phyloP scores from a whole-genome alignment of 352 stramenopile genomes.

The Halophytophthora batemanensis region DNA sequence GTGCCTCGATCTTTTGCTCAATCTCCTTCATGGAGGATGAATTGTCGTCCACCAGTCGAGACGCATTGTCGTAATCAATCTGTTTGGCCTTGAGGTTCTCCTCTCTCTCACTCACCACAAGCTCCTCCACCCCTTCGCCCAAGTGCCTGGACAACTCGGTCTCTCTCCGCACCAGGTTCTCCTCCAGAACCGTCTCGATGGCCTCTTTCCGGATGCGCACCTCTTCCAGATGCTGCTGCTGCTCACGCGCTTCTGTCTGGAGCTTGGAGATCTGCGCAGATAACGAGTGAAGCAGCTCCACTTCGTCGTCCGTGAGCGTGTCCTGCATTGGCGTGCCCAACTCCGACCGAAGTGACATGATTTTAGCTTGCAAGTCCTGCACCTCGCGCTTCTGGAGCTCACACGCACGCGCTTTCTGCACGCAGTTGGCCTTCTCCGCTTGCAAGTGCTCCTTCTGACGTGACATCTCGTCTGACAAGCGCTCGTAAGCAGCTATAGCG shows the following conservation, averaged over 20 bases:
- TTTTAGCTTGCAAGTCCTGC: slow-evolving; percentile 50
- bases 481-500: slow-evolving; percentile 64
- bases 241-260: slow-evolving; percentile 84
- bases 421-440: slow-evolving; percentile 46
- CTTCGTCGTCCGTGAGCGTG: slow-evolving; percentile 51
- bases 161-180: slow-evolving; percentile 91
- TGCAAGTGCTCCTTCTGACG: slow-evolving; percentile 75
- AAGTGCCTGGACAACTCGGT: slow-evolving; percentile 62
- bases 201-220: slow-evolving; percentile 85
- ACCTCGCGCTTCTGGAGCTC: slow-evolving; percentile 64
- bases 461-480: slow-evolving; percentile 81
- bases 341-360: slow-evolving; percentile 49
- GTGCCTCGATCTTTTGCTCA: slow-evolving; percentile 48
- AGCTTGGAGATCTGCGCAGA: slow-evolving; percentile 71
- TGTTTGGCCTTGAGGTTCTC: slow-evolving; percentile 85
- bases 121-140: slow-evolving; percentile 57
- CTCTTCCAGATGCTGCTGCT: slow-evolving; percentile 83
- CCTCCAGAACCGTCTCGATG: slow-evolving; percentile 87
- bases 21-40: slow-evolving; percentile 52
- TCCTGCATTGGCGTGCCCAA: slow-evolving; percentile 78
- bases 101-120: slow-evolving; percentile 58
- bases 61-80: slow-evolving; percentile 87
- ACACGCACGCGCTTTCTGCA: slow-evolving; percentile 56
- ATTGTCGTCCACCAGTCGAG: slow-evolving; percentile 65
- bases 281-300: slow-evolving; percentile 50